phyloP scores from a whole-genome alignment of 148 eudicot genomes.

The Salicornia ramosissima region DNA sequence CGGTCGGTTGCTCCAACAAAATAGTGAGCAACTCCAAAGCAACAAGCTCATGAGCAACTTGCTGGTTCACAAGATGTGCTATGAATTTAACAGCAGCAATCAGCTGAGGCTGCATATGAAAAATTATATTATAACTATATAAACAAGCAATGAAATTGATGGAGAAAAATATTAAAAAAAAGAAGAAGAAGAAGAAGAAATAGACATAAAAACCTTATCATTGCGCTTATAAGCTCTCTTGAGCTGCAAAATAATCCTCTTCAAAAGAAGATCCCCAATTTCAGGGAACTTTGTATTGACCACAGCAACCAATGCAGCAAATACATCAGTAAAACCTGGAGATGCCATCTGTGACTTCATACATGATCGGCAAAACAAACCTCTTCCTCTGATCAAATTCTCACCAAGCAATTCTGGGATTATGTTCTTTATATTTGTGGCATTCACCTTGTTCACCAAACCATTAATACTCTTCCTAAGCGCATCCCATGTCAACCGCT shows the following conservation, averaged over 20 bases:
- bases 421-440: constrained; percentile 73
- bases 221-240: constrained; percentile 83
- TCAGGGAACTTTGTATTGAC: constrained; percentile 86
- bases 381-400: constrained; percentile 80
- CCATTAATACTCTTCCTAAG: constrained; percentile 89
- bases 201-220: constrained; percentile 52
- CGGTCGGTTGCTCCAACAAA: constrained; percentile 76
- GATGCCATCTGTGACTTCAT: constrained; percentile 96
- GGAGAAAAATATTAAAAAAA: neutral
- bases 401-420: constrained; percentile 75
- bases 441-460: constrained; percentile 80
- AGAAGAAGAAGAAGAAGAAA: no score
- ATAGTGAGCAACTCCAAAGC: constrained; percentile 79
- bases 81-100: constrained; percentile 87
- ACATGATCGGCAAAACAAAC: constrained; percentile 80
- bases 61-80: constrained; percentile 93
- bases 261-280: constrained; percentile 73
- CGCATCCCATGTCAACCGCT: constrained; percentile 90
- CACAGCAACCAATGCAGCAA: constrained; percentile 84
- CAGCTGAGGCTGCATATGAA: constrained; percentile 59
- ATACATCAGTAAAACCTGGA: constrained; percentile 79
- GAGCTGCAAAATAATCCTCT: constrained; percentile 72
- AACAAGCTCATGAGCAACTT: constrained; percentile 83
- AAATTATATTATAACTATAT: neutral
- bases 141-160: neutral